Conservation (phyloP, 2,329 filamentous ascomycete genomes). For the Neofusicoccum laricinum region DNA sequence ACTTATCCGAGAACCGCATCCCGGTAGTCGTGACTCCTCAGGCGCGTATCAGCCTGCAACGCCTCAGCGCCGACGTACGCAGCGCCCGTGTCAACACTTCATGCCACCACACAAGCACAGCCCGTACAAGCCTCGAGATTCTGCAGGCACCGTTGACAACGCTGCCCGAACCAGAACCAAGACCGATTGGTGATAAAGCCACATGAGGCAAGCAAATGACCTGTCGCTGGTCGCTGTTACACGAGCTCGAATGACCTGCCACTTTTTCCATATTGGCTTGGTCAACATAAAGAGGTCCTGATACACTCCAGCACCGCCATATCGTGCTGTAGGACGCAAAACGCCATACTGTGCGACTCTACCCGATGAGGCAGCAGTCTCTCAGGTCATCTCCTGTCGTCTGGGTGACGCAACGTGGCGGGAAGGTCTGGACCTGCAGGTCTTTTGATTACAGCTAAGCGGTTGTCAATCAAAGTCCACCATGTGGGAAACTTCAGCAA, state of each 20-base stretch:
- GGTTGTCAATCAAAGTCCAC: background rate
- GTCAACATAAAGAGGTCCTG: too few relatives aligned
- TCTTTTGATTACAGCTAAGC: background rate
- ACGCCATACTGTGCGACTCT: background rate
- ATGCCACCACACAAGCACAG: background rate
- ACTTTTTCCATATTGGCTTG: background rate
- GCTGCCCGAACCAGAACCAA: background rate
- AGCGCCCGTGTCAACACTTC: background rate
- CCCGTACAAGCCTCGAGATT: too few relatives aligned
- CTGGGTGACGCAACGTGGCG: background rate
- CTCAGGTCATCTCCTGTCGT: background rate
- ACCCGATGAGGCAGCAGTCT: background rate
- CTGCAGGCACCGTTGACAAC: background rate
- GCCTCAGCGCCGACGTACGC: background rate
- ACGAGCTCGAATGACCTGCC: background rate
- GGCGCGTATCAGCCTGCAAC: constrained; percentile 14
- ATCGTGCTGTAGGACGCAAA: background rate
- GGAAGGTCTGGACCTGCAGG: background rate
- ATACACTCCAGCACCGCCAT: too few relatives aligned
- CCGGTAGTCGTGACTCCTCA: background rate
- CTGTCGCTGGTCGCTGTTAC: background rate
- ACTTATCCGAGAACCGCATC: background rate
- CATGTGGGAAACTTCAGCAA: background rate
- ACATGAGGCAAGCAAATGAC: background rate
- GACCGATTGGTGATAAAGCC: background rate